These are phyloP conservation scores for Testicularia cyperi DNA, from an alignment of 1,284 basidiomycete genomes.

Conservation along the genomic window DNA sequence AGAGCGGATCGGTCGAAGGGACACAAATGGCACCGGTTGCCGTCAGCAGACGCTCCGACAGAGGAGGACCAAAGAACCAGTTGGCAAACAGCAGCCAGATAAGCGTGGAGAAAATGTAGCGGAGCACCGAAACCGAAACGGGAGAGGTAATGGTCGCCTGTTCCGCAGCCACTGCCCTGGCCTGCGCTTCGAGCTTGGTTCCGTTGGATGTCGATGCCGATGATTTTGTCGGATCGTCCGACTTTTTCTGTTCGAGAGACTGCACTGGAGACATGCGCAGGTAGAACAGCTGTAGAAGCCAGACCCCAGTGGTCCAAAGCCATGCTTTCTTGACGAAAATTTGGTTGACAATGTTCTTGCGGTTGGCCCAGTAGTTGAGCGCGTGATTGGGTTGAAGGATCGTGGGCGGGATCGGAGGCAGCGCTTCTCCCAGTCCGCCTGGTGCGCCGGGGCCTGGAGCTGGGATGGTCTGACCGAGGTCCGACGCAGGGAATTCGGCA, in stretches of 20 bases:
- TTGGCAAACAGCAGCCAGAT: constrained; percentile 63
- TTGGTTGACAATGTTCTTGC: constrained; percentile 78
- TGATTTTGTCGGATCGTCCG: too few species aligned
- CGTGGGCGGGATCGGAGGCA: constrained; percentile 63
- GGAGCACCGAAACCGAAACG: constrained; percentile 21
- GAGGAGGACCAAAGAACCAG: constrained; percentile 89
- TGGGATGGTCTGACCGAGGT: constrained; percentile 11
- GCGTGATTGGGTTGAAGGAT: constrained; percentile 62
- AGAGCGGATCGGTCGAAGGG: constrained; percentile 16
- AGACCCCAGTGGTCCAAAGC: constrained; percentile 72
- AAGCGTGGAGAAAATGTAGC: constrained; percentile 21
- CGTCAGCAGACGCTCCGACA: constrained; percentile 75
- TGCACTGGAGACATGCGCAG: constrained; percentile 2
- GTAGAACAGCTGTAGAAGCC: constrained; percentile 19
- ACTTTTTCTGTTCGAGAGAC: too few species aligned
- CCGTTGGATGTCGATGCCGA: not conserved
- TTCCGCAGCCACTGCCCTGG: not conserved
- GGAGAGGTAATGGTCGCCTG: constrained; percentile 25
- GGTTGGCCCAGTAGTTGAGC: constrained; percentile 65
- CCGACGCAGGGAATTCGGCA: constrained; percentile 64
- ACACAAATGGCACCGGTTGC: constrained; percentile 80
- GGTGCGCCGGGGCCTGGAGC: too few species aligned
- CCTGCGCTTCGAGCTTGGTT: not conserved
- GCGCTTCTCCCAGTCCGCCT: too few species aligned
- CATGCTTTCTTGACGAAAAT: constrained; percentile 87